Evolutionary conservation across 345 rosid genomes (phyloP), one percentile per base, ranked within the genome.

Genomic region (Erodium maritimum): DNA sequence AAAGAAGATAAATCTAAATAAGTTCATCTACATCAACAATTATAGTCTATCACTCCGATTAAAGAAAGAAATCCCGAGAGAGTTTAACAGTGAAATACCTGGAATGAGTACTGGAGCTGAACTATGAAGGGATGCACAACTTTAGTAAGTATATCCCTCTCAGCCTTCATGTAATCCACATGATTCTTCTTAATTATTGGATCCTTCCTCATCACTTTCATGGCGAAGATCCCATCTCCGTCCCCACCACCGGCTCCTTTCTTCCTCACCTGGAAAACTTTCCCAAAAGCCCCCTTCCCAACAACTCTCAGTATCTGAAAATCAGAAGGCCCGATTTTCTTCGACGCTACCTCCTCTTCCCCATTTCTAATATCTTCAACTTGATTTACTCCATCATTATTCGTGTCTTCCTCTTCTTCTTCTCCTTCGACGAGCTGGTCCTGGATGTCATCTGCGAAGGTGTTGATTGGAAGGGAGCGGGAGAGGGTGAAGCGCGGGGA

Each of bases 131-230:
- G 91, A 69, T 85, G 88, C 58, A 70, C 58, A 25, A 85, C 80
- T 75, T 82, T 82, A 45, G 84, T 80, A 42, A 85, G 91, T 61
- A 85, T 82, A 68, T 85, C 84, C 67, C 86, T 69, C 73, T 82
- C 91, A 22, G 91, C 88, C 59, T 70, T 85, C 88, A 82, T 85
- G 69, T 85, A 85, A 62, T 82, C 91, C 2, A 82, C 82, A 69
- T 85, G 91, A 57, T 82, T 82, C 79, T 82, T 85, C 71, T 73
- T 82, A 17, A 85, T 82, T 18, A 85, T 82, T 20, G 69, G 71
- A 4, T 78, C 80, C 54, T 85, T 85, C 65, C 79, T 78, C 91
- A 85, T 85, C 50, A 85, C 91, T 72, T 85, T 85, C 86, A 85
- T 85, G 1, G 88, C 88, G 64, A 63, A 85, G 53, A 85, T 67